These are phyloP conservation scores for Paramecium sonneborni DNA, from an alignment of 73 alveolate species.

Conservation along the genomic window DNA sequence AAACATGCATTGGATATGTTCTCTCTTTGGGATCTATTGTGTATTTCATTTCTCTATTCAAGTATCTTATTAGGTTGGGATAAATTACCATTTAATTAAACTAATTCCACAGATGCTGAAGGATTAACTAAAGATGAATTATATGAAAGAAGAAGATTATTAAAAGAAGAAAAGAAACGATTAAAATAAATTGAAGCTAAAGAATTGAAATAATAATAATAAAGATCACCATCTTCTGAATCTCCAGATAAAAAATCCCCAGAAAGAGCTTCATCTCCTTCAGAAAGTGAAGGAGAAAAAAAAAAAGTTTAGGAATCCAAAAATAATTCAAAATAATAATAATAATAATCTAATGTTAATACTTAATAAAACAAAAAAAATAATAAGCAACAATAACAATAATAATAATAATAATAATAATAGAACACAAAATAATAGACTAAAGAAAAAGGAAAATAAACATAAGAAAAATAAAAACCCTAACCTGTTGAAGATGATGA, in stretches of 20 bases:
- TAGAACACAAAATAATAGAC: background rate
- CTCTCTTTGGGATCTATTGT: background rate
- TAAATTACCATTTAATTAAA: background rate
- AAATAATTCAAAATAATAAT: background rate
- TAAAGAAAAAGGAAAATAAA: conserved; percentile 15
- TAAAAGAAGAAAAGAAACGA: conserved; percentile 40
- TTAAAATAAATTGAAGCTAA: conserved; percentile 17
- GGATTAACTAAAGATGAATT: conserved; percentile 34
- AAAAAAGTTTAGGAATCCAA: background rate
- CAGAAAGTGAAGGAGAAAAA: conserved; percentile 29
- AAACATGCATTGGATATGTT: conserved; percentile 26
- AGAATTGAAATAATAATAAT: background rate
- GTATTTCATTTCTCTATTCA: background rate
- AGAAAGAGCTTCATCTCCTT: conserved; percentile 22
- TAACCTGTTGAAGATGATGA: conserved; percentile 19
- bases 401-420: background rate
- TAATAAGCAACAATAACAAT: background rate
- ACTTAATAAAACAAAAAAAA: background rate
- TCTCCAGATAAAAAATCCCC: conserved; percentile 33
- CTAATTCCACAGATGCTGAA: background rate
- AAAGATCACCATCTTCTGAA: conserved; percentile 25
- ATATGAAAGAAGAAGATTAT: conserved; percentile 54
- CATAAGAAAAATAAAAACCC: background rate
- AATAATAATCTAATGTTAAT: background rate
- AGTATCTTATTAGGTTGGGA: conserved; percentile 3